A percentile compares a stretch with the other conserved stretches of the same genome.
Evolutionary conservation across 129 eudicot species (phyloP).

Genomic region (Logfia minima): DNA sequence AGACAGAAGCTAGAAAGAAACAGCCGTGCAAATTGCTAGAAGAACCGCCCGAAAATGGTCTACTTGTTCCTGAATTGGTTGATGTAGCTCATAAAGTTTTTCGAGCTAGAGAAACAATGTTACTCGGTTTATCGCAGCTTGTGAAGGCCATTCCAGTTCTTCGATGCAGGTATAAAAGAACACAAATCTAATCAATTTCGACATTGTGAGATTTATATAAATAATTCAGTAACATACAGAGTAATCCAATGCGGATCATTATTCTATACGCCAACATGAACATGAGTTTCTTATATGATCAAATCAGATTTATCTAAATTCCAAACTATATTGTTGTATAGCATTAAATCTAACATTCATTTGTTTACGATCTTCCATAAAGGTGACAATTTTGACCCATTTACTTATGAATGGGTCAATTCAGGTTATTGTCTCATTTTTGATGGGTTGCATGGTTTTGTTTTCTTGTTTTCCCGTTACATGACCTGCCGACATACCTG

Average conservation of each 20-base stretch:
- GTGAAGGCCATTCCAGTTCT: conserved; percentile 40
- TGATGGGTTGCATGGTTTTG: not conserved
- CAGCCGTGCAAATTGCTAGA: conserved; percentile 54
- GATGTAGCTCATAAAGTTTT: conserved; percentile 51
- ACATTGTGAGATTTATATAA: not conserved
- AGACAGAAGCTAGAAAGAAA: conserved; percentile 51
- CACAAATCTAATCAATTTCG: not conserved
- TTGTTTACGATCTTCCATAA: not conserved
- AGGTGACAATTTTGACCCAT: not conserved
- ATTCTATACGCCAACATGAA: not conserved
- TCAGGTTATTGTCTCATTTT: not conserved
- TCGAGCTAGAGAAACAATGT: conserved; percentile 44
- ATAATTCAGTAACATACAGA: not conserved
- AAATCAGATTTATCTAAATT: not conserved
- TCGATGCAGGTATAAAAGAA: conserved; percentile 50
- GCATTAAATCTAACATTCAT: not conserved
- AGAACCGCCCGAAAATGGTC: conserved; percentile 61
- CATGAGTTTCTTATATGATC: not conserved
- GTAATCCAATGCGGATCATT: not conserved
- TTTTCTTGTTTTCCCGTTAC: too few species aligned
- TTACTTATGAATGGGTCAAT: not conserved
- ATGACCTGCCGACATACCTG: not conserved
- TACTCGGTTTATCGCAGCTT: conserved; percentile 51
- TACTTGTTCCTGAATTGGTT: conserved; percentile 65
- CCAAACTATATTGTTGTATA: not conserved